A percentile compares a stretch with the other conserved stretches of the same genome.
Conservation (phyloP, 2,329 filamentous ascomycete species). For the Exophiala dermatitidis region DNA sequence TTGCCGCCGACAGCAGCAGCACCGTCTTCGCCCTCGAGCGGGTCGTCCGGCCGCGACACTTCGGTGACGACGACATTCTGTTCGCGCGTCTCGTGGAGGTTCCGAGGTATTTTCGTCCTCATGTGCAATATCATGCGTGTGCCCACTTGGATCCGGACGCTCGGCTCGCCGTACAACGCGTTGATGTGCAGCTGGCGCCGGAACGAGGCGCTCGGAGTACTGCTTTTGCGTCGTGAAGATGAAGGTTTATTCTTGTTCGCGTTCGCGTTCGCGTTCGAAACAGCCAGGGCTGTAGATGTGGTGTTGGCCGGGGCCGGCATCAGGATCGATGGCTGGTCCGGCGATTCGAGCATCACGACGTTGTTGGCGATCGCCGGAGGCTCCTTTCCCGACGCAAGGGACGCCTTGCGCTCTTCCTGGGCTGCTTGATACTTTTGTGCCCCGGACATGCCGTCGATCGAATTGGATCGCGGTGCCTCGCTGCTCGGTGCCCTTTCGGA, state of each 20-base stretch:
- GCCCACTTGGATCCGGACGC: slow-evolving; percentile 32
- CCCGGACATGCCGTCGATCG: slow-evolving; percentile 9
- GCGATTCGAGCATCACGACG: slow-evolving; percentile 16
- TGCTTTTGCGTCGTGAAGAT: slow-evolving; percentile 12
- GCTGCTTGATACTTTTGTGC: slow-evolving; percentile 23
- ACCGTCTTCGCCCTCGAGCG: slow-evolving; percentile 5
- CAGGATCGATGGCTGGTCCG: slow-evolving; percentile 13
- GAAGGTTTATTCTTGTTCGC: too few relatives aligned
- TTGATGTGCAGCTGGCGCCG: slow-evolving; percentile 21
- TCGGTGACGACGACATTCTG: slow-evolving; percentile 23
- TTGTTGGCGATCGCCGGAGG: slow-evolving; percentile 3
- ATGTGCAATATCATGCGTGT: slow-evolving; percentile 41
- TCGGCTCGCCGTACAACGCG: slow-evolving; percentile 25
- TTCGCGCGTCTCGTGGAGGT: slow-evolving; percentile 12
- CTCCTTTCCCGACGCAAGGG: slow-evolving; percentile 13
- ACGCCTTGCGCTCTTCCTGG: slow-evolving; percentile 17
- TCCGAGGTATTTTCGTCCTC: slow-evolving; percentile 35
- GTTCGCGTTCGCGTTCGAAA: slow-evolving; percentile 1
- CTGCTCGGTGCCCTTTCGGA: slow-evolving; percentile 4
- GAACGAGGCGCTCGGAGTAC: not conserved
- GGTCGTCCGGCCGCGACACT: slow-evolving; percentile 25
- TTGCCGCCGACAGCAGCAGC: slow-evolving; percentile 9
- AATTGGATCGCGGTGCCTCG: slow-evolving; percentile 11
- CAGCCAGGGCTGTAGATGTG: slow-evolving; percentile 9
- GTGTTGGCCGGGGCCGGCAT: slow-evolving; percentile 20